A percentile compares a stretch with the other conserved stretches of the same genome.
phyloP scores from a whole-genome alignment of 2,329 filamentous ascomycete species.

The Colletotrichum falcatum region DNA sequence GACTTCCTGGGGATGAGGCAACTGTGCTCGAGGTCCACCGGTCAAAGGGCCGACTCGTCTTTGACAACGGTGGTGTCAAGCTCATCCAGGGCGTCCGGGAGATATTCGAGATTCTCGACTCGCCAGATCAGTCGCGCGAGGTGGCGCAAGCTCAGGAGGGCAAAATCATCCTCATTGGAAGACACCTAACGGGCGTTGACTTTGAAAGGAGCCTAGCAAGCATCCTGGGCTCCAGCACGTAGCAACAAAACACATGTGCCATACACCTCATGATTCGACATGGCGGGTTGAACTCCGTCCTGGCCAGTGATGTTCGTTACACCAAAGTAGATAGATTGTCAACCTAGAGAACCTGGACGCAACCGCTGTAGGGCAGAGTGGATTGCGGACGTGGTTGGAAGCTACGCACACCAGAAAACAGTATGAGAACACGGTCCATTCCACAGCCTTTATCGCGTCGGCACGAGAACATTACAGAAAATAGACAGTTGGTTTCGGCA shows the following conservation, averaged over 20 bases:
- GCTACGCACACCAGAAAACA: background rate
- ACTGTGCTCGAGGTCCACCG: conserved; percentile 83
- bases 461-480: background rate
- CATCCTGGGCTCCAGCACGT: background rate
- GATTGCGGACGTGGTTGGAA: background rate
- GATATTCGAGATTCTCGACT: conserved; percentile 90
- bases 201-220: conserved; percentile 60
- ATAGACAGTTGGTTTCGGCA: too few relatives aligned
- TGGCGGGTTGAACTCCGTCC: background rate
- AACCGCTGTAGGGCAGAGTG: background rate
- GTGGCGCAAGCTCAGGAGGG: conserved; percentile 52
- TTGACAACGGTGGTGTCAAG: conserved; percentile 74
- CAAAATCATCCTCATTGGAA: conserved; percentile 75
- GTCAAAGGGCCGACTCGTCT: conserved; percentile 81
- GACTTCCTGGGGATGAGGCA: conserved; percentile 62
- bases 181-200: conserved; percentile 62
- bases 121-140: conserved; percentile 49
- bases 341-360: background rate
- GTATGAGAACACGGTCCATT: background rate
- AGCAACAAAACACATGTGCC: background rate
- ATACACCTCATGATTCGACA: background rate
- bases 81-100: conserved; percentile 93
- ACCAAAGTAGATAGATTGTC: background rate
- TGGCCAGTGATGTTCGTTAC: background rate
- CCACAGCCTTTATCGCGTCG: background rate